These are phyloP conservation scores for Geotrichum reessii DNA, from an alignment of 1,139 yeast species.

Conservation along the genomic window DNA sequence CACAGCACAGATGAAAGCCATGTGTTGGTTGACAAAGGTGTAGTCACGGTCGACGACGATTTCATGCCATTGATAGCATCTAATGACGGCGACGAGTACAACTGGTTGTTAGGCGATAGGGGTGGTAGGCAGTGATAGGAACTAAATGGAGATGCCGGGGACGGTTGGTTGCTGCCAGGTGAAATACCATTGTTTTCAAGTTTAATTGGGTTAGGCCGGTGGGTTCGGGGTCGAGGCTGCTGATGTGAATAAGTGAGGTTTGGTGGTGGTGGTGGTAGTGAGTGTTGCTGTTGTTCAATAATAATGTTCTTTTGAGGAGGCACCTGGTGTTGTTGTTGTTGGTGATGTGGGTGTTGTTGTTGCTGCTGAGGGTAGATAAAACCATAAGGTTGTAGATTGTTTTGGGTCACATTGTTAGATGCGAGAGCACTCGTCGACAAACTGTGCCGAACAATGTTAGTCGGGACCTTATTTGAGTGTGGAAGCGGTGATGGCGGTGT, in stretches of 20 bases:
- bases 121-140: constrained; percentile 22
- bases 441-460: constrained; percentile 2
- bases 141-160: constrained; percentile 21
- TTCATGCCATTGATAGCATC: constrained; percentile 19
- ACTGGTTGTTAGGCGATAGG: constrained; percentile 18
- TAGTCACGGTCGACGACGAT: constrained; percentile 23
- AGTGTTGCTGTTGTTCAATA: constrained; percentile 17
- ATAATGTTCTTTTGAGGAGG: constrained; percentile 16
- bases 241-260: constrained; percentile 10
- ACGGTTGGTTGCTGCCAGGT: background rate
- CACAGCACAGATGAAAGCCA: constrained; percentile 32
- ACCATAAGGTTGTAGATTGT: background rate
- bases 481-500: constrained; percentile 29
- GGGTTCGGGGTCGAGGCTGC: constrained; percentile 14
- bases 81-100: constrained; percentile 15
- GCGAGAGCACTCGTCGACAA: background rate
- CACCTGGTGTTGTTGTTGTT: background rate
- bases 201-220: constrained; percentile 12
- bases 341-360: constrained; percentile 1
- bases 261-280: constrained; percentile 6
- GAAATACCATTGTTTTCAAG: constrained; percentile 2
- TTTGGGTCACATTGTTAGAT: background rate
- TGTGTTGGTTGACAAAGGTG: constrained; percentile 29
- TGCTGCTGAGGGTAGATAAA: constrained; percentile 11
- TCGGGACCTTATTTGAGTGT: constrained; percentile 29